Evolutionary conservation across 164 flowering plant genomes (phyloP), one percentile per base, ranked within the genome.

Genomic region (Liquidambar formosana): DNA sequence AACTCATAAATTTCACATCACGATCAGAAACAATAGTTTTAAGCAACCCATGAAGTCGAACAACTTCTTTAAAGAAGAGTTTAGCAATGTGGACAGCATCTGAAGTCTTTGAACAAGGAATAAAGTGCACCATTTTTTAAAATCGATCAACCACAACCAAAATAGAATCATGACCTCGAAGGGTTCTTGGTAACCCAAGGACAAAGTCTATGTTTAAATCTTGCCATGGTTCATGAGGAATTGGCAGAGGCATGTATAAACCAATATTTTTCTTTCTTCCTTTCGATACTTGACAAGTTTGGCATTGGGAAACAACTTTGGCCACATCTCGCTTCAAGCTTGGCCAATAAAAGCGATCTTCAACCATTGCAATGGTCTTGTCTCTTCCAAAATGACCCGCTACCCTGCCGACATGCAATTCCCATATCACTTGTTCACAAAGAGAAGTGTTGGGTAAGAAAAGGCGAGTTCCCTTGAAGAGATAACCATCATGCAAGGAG

Each of bases 251-350:
- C 58, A 52, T 48, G 15, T 44, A 53, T 2, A 53, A 11, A n/a
- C 60, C 28, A n/a, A n/a, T 53, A 48, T 21, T 52, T n/a, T 52
- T 65, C 68, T 54, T 65, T 11, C 41, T 25, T 54, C 58, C 27
- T 12, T 52, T 52, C 5, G 68, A 19, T 12, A 54, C 0, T 41
- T 65, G 58, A 16, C 57, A 49, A 4, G 27, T n/a, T 10, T 8
- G 10, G 8, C 46, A 64, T 49, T 19, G 21, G 10, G 48, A 3
- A 11, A 27, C 19, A 41, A 53, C 53, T 12, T 28, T 28, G 10
- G 61, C 33, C 10, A 65, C 48, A 53, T 33, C 68, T 33, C 41
- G 41, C 41, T 33, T 33, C 41, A 33, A 33, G 4, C n/a, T n/a
- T n/a, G n/a, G n/a, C n/a, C n/a, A n/a, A n/a, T n/a, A n/a, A n/a